Conservation (phyloP, 2,329 filamentous ascomycete species). For the Aureobasidium sp. region DNA sequence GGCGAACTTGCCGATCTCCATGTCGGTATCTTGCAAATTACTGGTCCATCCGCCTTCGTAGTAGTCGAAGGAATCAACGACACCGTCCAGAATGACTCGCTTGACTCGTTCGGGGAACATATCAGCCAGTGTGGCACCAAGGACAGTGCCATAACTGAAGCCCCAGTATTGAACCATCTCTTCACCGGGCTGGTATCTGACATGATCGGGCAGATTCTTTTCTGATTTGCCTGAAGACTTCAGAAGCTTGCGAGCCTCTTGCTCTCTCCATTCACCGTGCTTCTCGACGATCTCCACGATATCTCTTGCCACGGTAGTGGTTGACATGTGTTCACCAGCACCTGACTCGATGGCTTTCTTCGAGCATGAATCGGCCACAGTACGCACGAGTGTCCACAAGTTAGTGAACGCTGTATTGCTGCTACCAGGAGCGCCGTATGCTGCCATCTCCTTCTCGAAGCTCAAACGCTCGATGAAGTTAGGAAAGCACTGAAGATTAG, state of each 20-base stretch:
- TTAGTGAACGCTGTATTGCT: slow-evolving; percentile 31
- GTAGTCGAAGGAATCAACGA: slow-evolving; percentile 37
- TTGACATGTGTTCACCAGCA: slow-evolving; percentile 35
- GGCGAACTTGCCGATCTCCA: slow-evolving; percentile 46
- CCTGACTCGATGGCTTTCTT: slow-evolving; percentile 12
- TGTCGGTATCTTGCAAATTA: slow-evolving; percentile 46
- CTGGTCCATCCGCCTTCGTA: slow-evolving; percentile 42
- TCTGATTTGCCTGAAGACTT: not conserved
- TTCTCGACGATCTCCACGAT: slow-evolving; percentile 40
- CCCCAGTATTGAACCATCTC: slow-evolving; percentile 33
- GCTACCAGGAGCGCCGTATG: slow-evolving; percentile 27
- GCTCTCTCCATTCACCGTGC: slow-evolving; percentile 27
- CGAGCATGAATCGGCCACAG: slow-evolving; percentile 21
- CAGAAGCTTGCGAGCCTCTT: slow-evolving; percentile 19
- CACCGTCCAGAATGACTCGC: slow-evolving; percentile 35
- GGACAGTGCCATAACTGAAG: slow-evolving; percentile 37
- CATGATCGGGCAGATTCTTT: slow-evolving; percentile 18
- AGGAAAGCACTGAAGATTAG: slow-evolving; percentile 27
- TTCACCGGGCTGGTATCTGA: slow-evolving; percentile 21
- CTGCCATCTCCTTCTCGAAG: slow-evolving; percentile 24
- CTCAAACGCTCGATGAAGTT: slow-evolving; percentile 17
- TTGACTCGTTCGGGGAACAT: slow-evolving; percentile 37
- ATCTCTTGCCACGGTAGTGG: slow-evolving; percentile 39
- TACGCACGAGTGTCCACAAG: slow-evolving; percentile 30
- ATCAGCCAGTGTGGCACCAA: slow-evolving; percentile 39